Percentiles rank a stretch among this genome's conserved stretches.
Evolutionary conservation across 2,329 filamentous ascomycete genomes (phyloP).

Genomic region (Hortaea werneckii): DNA sequence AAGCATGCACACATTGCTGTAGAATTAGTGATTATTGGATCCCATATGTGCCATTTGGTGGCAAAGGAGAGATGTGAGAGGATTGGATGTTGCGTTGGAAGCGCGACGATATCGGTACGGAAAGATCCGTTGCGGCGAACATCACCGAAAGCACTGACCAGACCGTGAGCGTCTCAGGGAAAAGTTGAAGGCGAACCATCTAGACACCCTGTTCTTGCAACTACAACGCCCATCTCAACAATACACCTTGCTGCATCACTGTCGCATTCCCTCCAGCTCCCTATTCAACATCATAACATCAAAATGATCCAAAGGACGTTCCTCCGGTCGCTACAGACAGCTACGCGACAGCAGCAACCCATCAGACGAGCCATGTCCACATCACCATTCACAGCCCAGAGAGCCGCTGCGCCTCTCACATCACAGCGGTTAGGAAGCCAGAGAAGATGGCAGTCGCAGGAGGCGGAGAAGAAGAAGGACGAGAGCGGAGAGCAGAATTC

Average conservation of each 20-base stretch:
- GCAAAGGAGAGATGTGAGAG: too few species aligned
- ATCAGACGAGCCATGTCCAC: conserved; percentile 17
- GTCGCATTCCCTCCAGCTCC: not conserved
- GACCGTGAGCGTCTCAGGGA: not conserved
- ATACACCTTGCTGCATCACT: not conserved
- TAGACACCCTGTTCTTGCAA: not conserved
- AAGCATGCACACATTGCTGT: too few species aligned
- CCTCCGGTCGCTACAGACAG: conserved; percentile 36
- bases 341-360: conserved; percentile 17
- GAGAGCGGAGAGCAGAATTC: conserved; percentile 22
- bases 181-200: not conserved
- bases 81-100: too few species aligned
- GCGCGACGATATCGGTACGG: not conserved
- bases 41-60: too few species aligned
- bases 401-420: conserved; percentile 16
- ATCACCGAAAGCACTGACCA: not conserved
- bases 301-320: conserved; percentile 42
- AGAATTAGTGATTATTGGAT: too few species aligned
- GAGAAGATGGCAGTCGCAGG: conserved; percentile 36
- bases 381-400: conserved; percentile 12
- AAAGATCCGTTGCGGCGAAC: not conserved
- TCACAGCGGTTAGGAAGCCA: conserved; percentile 23
- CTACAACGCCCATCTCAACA: not conserved
- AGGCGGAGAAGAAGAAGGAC: conserved; percentile 33
- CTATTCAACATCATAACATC: conserved; percentile 13